Percentiles rank a stretch among this genome's conserved stretches.
These are phyloP conservation scores for Moesziomyces sp. DNA, from an alignment of 1,284 basidiomycete genomes.

Conservation along the genomic window DNA sequence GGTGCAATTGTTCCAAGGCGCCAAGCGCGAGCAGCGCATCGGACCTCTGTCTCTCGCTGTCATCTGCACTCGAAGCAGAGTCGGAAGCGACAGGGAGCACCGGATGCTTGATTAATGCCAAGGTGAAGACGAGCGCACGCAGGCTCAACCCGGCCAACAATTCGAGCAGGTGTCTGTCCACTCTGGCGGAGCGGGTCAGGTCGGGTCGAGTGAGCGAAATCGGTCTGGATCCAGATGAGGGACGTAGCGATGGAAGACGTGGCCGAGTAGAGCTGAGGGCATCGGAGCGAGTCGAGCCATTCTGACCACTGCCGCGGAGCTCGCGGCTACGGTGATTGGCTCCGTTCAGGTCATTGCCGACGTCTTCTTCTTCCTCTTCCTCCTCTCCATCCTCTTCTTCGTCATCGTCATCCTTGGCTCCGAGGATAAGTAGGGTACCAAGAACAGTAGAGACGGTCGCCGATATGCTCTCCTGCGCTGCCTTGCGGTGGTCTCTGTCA, in stretches of 20 bases:
- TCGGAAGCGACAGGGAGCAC: neutral
- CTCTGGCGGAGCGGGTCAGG: neutral
- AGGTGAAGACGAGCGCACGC: conserved; percentile 9
- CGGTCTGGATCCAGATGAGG: no score
- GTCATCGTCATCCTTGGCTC: neutral
- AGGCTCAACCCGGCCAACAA: conserved; percentile 9
- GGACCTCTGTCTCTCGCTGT: conserved; percentile 10
- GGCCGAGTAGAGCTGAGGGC: no score
- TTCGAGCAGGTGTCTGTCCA: conserved; percentile 10
- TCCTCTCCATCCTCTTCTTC: no score
- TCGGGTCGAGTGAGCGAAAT: no score
- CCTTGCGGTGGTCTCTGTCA: conserved; percentile 10
- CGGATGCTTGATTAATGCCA: conserved; percentile 15
- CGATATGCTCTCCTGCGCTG: conserved; percentile 12
- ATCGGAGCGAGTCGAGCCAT: no score
- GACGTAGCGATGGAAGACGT: no score
- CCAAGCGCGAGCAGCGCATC: conserved; percentile 14
- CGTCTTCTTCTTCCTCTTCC: no score
- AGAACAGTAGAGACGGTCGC: conserved; percentile 9
- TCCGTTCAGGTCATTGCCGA: no score
- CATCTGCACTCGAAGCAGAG: neutral
- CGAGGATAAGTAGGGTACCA: conserved; percentile 7
- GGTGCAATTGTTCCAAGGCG: conserved; percentile 12
- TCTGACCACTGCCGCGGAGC: no score
- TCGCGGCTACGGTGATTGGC: no score